phyloP scores from a whole-genome alignment of 139 green algal species.

The Volvox africanus region DNA sequence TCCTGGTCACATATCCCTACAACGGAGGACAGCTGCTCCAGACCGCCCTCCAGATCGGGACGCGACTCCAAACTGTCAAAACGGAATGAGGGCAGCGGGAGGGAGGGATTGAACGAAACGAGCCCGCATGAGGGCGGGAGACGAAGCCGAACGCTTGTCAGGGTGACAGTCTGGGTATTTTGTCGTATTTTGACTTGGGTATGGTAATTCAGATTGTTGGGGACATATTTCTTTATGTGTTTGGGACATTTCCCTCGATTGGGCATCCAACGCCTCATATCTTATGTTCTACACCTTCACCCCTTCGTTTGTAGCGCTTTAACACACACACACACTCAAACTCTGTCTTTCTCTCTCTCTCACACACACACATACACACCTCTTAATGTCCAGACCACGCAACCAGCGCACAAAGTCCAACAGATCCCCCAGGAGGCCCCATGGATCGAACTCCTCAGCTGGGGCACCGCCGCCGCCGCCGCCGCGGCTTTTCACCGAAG shows the following conservation, averaged over 20 bases:
- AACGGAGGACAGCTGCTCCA: conserved; percentile 2
- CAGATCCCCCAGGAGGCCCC: background rate
- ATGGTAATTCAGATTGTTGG: too few relatives aligned
- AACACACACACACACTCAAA: too few relatives aligned
- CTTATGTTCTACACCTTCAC: too few relatives aligned
- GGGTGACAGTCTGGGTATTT: background rate
- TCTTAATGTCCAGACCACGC: background rate
- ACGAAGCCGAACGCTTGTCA: background rate
- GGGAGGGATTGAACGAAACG: background rate
- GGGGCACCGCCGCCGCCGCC: background rate
- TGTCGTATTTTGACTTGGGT: too few relatives aligned
- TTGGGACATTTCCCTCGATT: too few relatives aligned
- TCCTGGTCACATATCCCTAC: background rate
- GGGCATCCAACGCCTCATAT: too few relatives aligned
- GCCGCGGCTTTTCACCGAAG: background rate
- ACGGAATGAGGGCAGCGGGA: background rate
- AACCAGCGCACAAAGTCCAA: conserved; percentile 11
- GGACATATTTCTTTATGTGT: too few relatives aligned
- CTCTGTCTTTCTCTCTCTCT: too few relatives aligned
- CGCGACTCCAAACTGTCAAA: background rate
- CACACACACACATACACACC: background rate
- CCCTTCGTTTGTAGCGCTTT: too few relatives aligned
- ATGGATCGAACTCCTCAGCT: background rate
- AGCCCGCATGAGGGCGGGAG: background rate
- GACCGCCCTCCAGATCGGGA: background rate